Percentiles rank a stretch among this genome's conserved stretches.
Conservation (phyloP, 345 rosid genomes). For the Citrus sinensis region DNA sequence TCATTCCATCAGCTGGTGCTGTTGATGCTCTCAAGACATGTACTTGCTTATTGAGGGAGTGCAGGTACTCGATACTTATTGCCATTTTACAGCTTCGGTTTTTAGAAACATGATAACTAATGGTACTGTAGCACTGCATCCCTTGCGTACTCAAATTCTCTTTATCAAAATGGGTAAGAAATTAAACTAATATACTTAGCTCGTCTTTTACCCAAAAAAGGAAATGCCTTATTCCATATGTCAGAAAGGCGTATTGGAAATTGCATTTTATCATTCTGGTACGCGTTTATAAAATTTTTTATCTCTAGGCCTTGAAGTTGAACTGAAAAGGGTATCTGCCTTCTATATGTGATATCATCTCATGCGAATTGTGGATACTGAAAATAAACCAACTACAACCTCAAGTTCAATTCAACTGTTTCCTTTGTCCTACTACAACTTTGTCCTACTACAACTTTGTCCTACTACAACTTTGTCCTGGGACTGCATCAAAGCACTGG, state of each 20-base stretch:
- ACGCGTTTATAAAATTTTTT: too few relatives aligned
- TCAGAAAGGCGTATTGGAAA: neutral
- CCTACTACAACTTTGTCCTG: neutral
- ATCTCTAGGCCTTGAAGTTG: neutral
- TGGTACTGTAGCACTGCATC: neutral
- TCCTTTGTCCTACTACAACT: neutral
- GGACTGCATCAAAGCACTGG: neutral
- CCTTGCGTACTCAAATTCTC: neutral
- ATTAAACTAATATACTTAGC: neutral
- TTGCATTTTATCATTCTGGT: neutral
- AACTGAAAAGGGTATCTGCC: neutral
- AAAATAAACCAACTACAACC: neutral
- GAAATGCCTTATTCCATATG: neutral
- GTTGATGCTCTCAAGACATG: slow-evolving; percentile 96
- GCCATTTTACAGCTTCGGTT: neutral
- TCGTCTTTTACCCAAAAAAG: neutral
- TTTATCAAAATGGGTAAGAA: neutral
- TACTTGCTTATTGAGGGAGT: slow-evolving; percentile 76
- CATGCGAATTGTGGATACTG: neutral
- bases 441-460: neutral
- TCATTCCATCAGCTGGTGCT: slow-evolving; percentile 84
- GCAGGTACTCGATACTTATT: slow-evolving; percentile 57
- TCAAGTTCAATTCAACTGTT: neutral
- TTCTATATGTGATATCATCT: neutral
- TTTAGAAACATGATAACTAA: neutral